A percentile compares a stretch with the other conserved stretches of the same genome.
These are phyloP conservation scores for Oldenlandia corymbosa DNA, from an alignment of 257 asterid species.

Conservation along the genomic window DNA sequence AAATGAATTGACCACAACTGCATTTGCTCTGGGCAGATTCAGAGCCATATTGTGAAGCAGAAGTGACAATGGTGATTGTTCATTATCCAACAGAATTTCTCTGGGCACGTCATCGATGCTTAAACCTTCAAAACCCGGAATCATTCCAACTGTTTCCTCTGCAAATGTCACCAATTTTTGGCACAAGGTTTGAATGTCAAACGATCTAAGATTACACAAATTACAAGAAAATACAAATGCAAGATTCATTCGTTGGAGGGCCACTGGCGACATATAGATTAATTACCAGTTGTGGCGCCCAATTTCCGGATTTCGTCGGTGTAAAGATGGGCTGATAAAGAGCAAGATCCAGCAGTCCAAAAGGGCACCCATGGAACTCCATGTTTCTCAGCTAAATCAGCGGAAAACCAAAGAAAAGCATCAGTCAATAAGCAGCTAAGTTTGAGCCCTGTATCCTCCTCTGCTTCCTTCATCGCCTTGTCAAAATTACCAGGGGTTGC, in stretches of 20 bases:
- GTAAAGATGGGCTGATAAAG: conserved; percentile 12
- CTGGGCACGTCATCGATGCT: background rate
- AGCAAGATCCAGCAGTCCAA: conserved; percentile 11
- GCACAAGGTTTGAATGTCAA: too few relatives aligned
- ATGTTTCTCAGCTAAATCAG: conserved; percentile 9
- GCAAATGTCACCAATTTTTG: background rate
- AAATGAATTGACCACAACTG: conserved; percentile 7
- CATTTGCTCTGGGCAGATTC: background rate
- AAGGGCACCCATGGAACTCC: conserved; percentile 12
- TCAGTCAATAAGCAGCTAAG: conserved; percentile 11
- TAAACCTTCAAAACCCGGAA: conserved; percentile 11
- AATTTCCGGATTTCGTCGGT: conserved; percentile 6
- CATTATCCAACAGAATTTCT: conserved; percentile 3
- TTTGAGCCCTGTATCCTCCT: background rate
- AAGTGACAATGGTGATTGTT: conserved; percentile 10
- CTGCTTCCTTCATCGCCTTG: conserved; percentile 8
- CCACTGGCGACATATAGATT: too few relatives aligned
- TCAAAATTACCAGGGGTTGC: conserved; percentile 8
- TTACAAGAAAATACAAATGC: too few relatives aligned
- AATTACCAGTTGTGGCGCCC: background rate
- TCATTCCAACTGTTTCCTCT: background rate
- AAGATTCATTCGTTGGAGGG: too few relatives aligned
- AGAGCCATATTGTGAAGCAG: conserved; percentile 2
- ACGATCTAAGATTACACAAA: too few relatives aligned
- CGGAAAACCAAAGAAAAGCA: conserved; percentile 13